A percentile compares a stretch with the other conserved stretches of the same genome.
Conservation (phyloP, 305 asterid genomes). For the Stenogyne calaminthoides region DNA sequence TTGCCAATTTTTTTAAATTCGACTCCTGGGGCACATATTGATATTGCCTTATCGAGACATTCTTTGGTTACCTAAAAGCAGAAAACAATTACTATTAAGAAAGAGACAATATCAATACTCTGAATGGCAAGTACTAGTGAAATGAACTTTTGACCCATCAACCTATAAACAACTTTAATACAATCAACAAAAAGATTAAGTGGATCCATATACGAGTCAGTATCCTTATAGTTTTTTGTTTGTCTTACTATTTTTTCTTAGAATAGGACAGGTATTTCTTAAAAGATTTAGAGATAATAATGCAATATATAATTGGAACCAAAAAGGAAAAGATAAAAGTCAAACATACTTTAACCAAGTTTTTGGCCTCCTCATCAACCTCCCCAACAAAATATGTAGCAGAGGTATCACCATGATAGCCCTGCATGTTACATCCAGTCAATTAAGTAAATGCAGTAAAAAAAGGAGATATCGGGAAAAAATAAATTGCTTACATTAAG, state of each 20-base stretch:
- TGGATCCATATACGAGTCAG: not conserved
- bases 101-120: constrained; percentile 6
- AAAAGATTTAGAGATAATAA: constrained; percentile 1
- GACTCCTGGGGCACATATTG: constrained; percentile 91
- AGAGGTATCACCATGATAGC: too few species aligned
- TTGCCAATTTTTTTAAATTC: constrained; percentile 83
- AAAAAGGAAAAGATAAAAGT: constrained; percentile 17
- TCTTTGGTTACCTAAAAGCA: constrained; percentile 78
- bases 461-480: too few species aligned
- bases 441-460: too few species aligned
- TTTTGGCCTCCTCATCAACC: too few species aligned
- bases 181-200: constrained; percentile 22
- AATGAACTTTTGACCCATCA: constrained; percentile 19
- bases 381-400: too few species aligned
- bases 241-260: not conserved
- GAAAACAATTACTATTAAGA: constrained; percentile 15
- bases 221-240: not conserved
- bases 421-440: too few species aligned
- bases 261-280: not conserved
- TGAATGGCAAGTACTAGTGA: constrained; percentile 1
- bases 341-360: too few species aligned
- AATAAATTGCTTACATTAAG: too few species aligned
- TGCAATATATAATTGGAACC: constrained; percentile 11
- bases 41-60: constrained; percentile 79
- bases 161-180: constrained; percentile 4